phyloP scores from a whole-genome alignment of 306 rosid species.

The Malus sieversii region DNA sequence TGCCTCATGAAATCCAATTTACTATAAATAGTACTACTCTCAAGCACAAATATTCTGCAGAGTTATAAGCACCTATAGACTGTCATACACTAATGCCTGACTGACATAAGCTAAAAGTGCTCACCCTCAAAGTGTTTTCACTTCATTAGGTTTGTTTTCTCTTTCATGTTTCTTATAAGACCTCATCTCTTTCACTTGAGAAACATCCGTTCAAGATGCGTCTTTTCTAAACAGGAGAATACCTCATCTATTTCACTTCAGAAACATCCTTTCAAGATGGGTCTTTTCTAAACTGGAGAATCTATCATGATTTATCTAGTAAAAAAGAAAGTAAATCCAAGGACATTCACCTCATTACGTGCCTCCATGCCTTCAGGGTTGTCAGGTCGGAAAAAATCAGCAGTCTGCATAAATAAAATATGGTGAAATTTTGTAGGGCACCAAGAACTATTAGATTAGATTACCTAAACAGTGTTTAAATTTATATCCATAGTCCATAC shows the following conservation, averaged over 20 bases:
- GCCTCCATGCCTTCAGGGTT: slow-evolving; percentile 97
- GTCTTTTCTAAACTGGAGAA: not conserved
- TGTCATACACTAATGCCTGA: too few relatives aligned
- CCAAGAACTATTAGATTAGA: not conserved
- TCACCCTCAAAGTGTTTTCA: not conserved
- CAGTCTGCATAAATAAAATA: slow-evolving; percentile 54
- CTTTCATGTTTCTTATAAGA: not conserved
- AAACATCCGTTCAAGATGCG: not conserved
- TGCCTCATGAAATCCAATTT: slow-evolving; percentile 16
- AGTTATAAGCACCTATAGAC: not conserved
- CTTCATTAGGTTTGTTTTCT: not conserved
- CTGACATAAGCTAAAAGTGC: not conserved
- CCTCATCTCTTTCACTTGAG: not conserved
- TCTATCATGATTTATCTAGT: not conserved
- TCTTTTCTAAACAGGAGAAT: not conserved
- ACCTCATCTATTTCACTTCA: not conserved
- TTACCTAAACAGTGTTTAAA: not conserved
- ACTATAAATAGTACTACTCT: not conserved
- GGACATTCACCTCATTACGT: slow-evolving; percentile 80
- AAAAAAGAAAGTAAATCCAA: slow-evolving; percentile 12
- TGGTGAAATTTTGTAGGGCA: not conserved
- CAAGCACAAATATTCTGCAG: not conserved
- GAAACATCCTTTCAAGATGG: not conserved
- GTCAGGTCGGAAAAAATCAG: slow-evolving; percentile 95
- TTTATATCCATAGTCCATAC: not conserved